Evolutionary conservation across 805 yeast genomes (phyloP).

Genomic region (Candida fluviatilis): DNA sequence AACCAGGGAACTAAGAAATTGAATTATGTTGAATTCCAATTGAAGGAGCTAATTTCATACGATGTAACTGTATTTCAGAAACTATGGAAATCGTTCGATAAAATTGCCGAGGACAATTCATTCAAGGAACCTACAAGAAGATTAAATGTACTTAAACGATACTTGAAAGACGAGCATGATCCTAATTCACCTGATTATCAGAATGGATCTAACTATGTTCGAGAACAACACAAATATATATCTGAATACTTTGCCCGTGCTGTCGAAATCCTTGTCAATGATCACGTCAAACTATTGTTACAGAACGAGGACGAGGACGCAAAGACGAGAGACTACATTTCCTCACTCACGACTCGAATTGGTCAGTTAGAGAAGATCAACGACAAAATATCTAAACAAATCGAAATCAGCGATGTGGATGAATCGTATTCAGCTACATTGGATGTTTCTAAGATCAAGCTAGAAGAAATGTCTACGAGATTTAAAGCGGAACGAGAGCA

Average conservation of each 20-base stretch:
- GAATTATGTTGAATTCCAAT: slow-evolving; percentile 36
- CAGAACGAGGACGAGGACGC: slow-evolving; percentile 22
- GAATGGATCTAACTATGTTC: slow-evolving; percentile 17
- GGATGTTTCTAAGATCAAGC: slow-evolving; percentile 37
- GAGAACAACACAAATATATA: slow-evolving; percentile 41
- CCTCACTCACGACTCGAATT: slow-evolving; percentile 20
- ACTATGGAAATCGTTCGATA: slow-evolving; percentile 46
- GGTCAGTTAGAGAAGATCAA: slow-evolving; percentile 22
- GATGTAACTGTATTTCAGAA: slow-evolving; percentile 47
- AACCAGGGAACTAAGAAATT: slow-evolving; percentile 11
- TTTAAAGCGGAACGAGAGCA: slow-evolving; percentile 74
- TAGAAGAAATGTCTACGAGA: slow-evolving; percentile 58
- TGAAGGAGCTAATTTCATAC: slow-evolving; percentile 35
- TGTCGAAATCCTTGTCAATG: slow-evolving; percentile 52
- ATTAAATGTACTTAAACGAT: slow-evolving; percentile 21
- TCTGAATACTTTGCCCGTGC: slow-evolving; percentile 59
- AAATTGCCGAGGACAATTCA: slow-evolving; percentile 55
- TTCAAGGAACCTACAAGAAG: slow-evolving; percentile 53
- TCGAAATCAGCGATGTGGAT: neutral
- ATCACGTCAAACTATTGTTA: slow-evolving; percentile 43
- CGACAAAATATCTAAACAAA: slow-evolving; percentile 10
- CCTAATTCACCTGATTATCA: slow-evolving; percentile 6
- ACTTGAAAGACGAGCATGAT: slow-evolving; percentile 3
- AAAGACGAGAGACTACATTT: slow-evolving; percentile 17
- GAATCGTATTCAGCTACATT: slow-evolving; percentile 24